Evolutionary conservation across 257 asterid genomes (phyloP).

Genomic region (Solanum medicagineum): DNA sequence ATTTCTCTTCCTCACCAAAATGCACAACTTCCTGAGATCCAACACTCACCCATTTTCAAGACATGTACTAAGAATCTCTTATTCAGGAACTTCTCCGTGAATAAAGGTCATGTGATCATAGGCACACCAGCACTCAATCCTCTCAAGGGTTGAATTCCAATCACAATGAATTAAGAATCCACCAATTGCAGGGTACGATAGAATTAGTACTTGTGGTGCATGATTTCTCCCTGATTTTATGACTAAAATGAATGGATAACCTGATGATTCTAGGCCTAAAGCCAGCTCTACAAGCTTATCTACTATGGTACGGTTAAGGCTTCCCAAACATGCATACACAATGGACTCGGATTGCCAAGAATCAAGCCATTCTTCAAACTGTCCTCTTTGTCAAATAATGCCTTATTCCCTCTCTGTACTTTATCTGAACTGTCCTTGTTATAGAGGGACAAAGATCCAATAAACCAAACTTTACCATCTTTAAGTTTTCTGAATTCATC

Average conservation of each 20-base stretch:
- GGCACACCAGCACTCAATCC: neutral
- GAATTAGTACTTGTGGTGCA: neutral
- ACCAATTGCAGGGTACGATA: neutral
- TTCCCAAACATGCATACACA: too few species aligned
- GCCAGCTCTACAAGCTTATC: neutral
- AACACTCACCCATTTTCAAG: neutral
- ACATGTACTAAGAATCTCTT: neutral
- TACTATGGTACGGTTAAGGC: neutral
- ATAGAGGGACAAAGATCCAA: too few species aligned
- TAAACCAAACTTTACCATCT: too few species aligned
- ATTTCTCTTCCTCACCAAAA: neutral
- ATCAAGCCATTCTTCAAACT: too few species aligned
- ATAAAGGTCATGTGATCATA: neutral
- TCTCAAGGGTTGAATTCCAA: neutral
- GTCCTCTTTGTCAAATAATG: too few species aligned
- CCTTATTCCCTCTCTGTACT: too few species aligned
- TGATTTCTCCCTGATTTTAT: neutral
- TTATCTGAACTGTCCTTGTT: too few species aligned
- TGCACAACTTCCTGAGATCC: neutral
- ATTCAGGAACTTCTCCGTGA: neutral
- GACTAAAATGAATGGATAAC: neutral
- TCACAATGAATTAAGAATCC: neutral
- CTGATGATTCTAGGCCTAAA: neutral
- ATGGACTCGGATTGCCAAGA: too few species aligned
- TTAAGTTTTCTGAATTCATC: too few species aligned